phyloP scores from a whole-genome alignment of 768 basidiomycete species.

The Xerocomus spinulosus region DNA sequence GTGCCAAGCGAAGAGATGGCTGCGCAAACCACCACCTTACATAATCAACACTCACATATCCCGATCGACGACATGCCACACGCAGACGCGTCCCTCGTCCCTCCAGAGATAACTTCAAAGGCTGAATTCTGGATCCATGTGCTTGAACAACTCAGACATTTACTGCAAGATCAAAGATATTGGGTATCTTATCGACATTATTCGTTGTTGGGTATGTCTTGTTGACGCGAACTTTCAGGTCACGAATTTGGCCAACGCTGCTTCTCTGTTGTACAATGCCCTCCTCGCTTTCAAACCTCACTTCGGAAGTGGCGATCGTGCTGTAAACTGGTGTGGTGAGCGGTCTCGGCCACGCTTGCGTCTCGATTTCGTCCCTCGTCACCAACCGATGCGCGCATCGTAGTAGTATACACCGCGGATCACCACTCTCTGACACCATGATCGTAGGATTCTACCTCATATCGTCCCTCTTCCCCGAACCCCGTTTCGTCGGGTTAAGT shows the following conservation, averaged over 20 bases:
- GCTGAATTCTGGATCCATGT: slow-evolving; percentile 79
- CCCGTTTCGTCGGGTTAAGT: slow-evolving; percentile 19
- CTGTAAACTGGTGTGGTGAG: slow-evolving; percentile 94
- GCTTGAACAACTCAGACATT: slow-evolving; percentile 49
- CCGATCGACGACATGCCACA: slow-evolving; percentile 63
- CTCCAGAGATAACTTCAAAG: slow-evolving; percentile 66
- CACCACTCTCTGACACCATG: slow-evolving; percentile 17
- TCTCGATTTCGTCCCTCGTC: background rate
- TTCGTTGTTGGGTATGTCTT: background rate
- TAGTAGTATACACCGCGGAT: background rate
- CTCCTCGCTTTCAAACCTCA: slow-evolving; percentile 60
- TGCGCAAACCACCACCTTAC: background rate
- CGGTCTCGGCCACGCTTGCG: slow-evolving; percentile 6
- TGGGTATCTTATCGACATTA: slow-evolving; percentile 61
- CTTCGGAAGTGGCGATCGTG: slow-evolving; percentile 58
- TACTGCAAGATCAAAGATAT: slow-evolving; percentile 65
- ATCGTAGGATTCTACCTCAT: slow-evolving; percentile 80
- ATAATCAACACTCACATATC: slow-evolving; percentile 6
- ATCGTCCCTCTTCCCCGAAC: slow-evolving; percentile 56
- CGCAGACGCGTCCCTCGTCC: slow-evolving; percentile 74
- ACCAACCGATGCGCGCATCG: background rate
- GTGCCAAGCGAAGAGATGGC: background rate
- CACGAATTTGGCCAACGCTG: slow-evolving; percentile 82
- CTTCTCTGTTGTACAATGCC: slow-evolving; percentile 75
- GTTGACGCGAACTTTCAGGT: slow-evolving; percentile 41